Evolutionary conservation across 495 filamentous ascomycete genomes (phyloP), one percentile per base, ranked within the genome.

Genomic region (Penicillium diatomitis): DNA sequence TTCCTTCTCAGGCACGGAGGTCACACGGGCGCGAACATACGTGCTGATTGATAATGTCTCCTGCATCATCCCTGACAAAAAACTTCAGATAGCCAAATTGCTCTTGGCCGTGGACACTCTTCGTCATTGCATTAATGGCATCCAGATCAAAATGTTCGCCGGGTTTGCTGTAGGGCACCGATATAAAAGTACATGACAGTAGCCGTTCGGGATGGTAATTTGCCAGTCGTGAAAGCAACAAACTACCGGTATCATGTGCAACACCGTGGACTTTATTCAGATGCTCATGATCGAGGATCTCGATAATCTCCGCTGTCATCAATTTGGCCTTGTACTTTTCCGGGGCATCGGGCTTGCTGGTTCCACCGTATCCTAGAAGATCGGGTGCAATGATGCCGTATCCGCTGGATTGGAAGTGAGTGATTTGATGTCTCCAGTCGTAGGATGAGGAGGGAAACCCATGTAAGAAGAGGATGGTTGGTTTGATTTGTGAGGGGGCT

Each of bases 321-420:
- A 46, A 45, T 48, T 63, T 62, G 37, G 62, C 38, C 10, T 37
- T 48, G 49, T 75, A 75, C 9, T 47, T 51, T 12, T 57, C 53
- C 10, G 58, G 6, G 2, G 55, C 52, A 11, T 30, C 46, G 5
- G 71, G 72, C 52, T 71, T 72, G 44, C 61, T 60, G 6, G 66
- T 67, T 6, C 57, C 70, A 6, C 71, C 70, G 44, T 68, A 75
- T 8, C 72, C 72, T 3, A 75, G 63, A 10, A 68, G 51, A 55
- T 75, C 72, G 6, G 72, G 72, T 4, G 56, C 68, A 8, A 75
- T 39, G 44, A 74, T 46, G 4, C 70, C 69, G 46, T 67, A 72
- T 27, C 72, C 71, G 2, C 29, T 6, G 2, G 37, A 28, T 5
- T 53, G 34, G 40, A 73, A 64, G 46, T 55, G 52, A 27, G 38